Percentiles rank a stretch among this genome's conserved stretches.
Conservation (phyloP, 2,329 filamentous ascomycete species). For the Apiospora marii region DNA sequence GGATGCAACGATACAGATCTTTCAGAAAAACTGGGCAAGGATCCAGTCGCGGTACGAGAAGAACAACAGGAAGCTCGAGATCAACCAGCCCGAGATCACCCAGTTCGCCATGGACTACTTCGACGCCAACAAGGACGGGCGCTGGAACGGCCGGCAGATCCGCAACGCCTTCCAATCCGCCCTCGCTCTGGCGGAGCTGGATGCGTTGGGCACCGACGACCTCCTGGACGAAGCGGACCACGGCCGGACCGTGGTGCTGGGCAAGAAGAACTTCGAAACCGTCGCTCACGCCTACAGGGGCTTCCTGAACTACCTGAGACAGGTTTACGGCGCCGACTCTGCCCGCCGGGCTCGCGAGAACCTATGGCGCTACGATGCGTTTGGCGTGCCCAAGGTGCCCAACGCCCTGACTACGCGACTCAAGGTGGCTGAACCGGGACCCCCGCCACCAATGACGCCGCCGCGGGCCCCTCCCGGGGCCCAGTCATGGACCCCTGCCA, state of each 20-base stretch:
- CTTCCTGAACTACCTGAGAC: background rate
- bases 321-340: conserved; percentile 7
- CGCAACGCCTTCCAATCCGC: conserved; percentile 27
- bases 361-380: background rate
- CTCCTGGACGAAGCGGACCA: background rate
- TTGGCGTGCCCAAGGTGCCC: background rate
- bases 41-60: conserved; percentile 31
- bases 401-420: background rate
- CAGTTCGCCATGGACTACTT: conserved; percentile 22
- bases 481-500: background rate
- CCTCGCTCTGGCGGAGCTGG: conserved; percentile 25
- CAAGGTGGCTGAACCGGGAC: background rate
- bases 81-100: conserved; percentile 10
- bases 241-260: background rate
- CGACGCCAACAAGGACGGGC: background rate
- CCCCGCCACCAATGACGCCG: background rate
- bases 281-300: background rate
- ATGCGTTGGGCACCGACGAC: background rate
- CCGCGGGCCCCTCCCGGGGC: background rate
- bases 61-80: background rate
- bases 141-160: conserved; percentile 29
- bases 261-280: background rate
- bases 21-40: background rate
- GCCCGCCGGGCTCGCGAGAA: conserved; percentile 13
- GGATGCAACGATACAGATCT: background rate